Evolutionary conservation across 768 basidiomycete species (phyloP).

Genomic region (Kondoa subrosea): DNA sequence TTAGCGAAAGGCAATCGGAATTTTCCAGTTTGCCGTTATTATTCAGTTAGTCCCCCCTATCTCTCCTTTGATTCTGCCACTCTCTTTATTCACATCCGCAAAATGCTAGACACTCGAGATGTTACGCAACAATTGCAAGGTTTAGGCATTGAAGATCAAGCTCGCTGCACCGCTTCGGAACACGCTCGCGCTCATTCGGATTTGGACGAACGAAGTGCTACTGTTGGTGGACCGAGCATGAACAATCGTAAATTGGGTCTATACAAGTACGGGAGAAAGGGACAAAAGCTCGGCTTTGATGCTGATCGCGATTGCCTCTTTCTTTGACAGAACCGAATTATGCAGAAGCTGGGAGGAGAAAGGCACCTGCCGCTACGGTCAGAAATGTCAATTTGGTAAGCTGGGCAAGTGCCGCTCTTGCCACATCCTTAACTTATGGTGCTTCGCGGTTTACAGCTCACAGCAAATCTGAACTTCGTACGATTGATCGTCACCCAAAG

Average conservation of each 20-base stretch:
- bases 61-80: too few relatives aligned
- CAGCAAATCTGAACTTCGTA: not conserved
- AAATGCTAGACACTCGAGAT: too few relatives aligned
- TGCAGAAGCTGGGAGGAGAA: slow-evolving; percentile 5
- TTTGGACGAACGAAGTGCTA: slow-evolving; percentile 8
- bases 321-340: slow-evolving; percentile 4
- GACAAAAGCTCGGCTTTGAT: not conserved
- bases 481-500: not conserved
- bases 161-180: too few relatives aligned
- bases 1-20: too few relatives aligned
- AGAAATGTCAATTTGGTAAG: slow-evolving; percentile 7
- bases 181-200: too few relatives aligned
- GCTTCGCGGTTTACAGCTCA: too few relatives aligned
- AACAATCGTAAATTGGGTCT: slow-evolving; percentile 6
- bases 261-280: not conserved
- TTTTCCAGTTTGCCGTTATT: too few relatives aligned
- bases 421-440: too few relatives aligned
- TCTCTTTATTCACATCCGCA: too few relatives aligned
- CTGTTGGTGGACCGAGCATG: slow-evolving; percentile 5
- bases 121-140: too few relatives aligned
- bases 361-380: slow-evolving; percentile 1
- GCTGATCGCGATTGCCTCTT: not conserved
- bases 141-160: too few relatives aligned
- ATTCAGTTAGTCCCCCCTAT: too few relatives aligned
- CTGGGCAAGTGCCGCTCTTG: not conserved